Percentiles rank a stretch among this genome's conserved stretches.
phyloP scores from a whole-genome alignment of 208 protist species.

The Trypanosoma avium region DNA sequence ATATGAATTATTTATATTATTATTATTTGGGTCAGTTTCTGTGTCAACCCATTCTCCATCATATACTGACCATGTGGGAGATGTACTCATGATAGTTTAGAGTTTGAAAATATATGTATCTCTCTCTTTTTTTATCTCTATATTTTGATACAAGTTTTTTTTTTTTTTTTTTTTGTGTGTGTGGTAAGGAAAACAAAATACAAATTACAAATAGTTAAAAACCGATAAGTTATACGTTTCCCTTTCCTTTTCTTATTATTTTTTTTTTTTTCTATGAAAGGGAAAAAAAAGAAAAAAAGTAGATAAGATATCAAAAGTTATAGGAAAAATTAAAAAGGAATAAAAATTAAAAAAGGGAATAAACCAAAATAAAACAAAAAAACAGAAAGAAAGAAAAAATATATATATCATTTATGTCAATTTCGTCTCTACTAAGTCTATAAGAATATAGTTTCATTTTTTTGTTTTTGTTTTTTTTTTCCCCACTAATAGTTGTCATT shows the following conservation, averaged over 20 bases:
- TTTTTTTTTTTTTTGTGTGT: not conserved
- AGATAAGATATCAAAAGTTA: not conserved
- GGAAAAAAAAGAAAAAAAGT: conserved; percentile 9
- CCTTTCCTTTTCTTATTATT: too few relatives aligned
- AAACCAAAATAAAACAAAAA: not conserved
- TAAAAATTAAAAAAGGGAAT: conserved; percentile 3
- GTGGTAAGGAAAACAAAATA: too few relatives aligned
- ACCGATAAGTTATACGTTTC: not conserved
- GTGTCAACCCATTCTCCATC: conserved; percentile 38
- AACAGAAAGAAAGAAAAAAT: too few relatives aligned
- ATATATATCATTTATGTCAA: too few relatives aligned
- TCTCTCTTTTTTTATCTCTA: not conserved
- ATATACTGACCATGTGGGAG: conserved; percentile 77
- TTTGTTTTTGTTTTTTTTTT: too few relatives aligned
- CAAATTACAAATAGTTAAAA: too few relatives aligned
- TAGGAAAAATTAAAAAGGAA: not conserved
- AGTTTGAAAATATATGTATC: conserved; percentile 4
- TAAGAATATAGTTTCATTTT: too few relatives aligned
- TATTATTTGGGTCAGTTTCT: conserved; percentile 13
- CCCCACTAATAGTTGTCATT: too few relatives aligned
- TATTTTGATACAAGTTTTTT: not conserved
- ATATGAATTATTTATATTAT: too few relatives aligned
- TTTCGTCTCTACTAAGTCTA: too few relatives aligned
- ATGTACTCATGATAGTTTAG: conserved; percentile 24
- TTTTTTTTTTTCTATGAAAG: too few relatives aligned